phyloP scores from a whole-genome alignment of 2,329 filamentous ascomycete genomes.

The Fusarium bulbicola region DNA sequence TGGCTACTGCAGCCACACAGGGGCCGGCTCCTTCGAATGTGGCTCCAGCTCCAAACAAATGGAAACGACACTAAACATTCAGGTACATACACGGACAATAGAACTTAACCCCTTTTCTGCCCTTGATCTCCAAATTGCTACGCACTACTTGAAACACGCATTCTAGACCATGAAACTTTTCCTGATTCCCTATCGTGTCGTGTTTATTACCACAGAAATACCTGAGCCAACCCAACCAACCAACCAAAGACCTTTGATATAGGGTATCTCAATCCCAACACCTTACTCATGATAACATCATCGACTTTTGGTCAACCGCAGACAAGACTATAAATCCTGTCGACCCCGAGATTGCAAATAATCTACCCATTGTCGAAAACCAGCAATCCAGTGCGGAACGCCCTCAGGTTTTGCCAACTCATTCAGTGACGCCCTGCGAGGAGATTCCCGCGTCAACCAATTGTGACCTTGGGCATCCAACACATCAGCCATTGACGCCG shows the following conservation, averaged over 20 bases:
- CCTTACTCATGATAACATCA: not conserved
- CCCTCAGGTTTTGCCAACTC: slow-evolving; percentile 35
- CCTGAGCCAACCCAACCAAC: not conserved
- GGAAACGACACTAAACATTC: slow-evolving; percentile 13
- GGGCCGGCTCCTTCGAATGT: not conserved
- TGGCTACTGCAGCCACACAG: slow-evolving; percentile 17
- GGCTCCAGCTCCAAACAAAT: slow-evolving; percentile 28
- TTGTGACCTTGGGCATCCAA: slow-evolving; percentile 34
- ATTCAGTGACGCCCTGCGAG: slow-evolving; percentile 25
- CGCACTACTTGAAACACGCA: slow-evolving; percentile 16
- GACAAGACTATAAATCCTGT: slow-evolving; percentile 6
- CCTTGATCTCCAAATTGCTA: slow-evolving; percentile 9
- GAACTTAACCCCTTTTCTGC: slow-evolving; percentile 29
- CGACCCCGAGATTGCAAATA: slow-evolving; percentile 26
- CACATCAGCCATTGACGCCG: slow-evolving; percentile 31
- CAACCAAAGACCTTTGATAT: not conserved
- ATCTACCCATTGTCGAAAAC: slow-evolving; percentile 31
- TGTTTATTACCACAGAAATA: not conserved
- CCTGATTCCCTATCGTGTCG: not conserved
- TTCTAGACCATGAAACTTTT: slow-evolving; percentile 22
- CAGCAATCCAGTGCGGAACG: slow-evolving; percentile 33
- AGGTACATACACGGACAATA: not conserved
- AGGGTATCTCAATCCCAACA: slow-evolving; percentile 27
- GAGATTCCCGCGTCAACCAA: slow-evolving; percentile 32
- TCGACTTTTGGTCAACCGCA: not conserved